Evolutionary conservation across 2,329 filamentous ascomycete genomes (phyloP), one percentile per base, ranked within the genome.

Genomic region (Neofusicoccum sp.): DNA sequence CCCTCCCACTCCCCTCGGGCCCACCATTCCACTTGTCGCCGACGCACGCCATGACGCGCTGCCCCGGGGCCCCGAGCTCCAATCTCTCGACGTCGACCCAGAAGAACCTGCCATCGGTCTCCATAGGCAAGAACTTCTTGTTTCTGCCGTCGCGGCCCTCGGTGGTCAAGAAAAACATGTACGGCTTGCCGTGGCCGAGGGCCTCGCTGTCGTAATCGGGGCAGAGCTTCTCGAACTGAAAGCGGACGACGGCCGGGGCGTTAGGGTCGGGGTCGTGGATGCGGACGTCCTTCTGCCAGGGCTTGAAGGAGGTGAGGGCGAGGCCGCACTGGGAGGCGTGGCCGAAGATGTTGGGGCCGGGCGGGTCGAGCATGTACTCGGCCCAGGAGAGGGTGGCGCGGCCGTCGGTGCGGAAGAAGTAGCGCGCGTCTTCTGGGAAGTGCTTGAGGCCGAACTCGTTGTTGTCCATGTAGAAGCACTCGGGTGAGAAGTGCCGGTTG

Each of bases 361-460:
- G 73, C 49, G 76, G 79, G 63, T 88, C 89, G 16, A 86, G 73
- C 60, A 89, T 85, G 71, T 96, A 98, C 68, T 96, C 89, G 65
- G 93, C 89, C 91, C 92, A 98, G 0, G 80, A 81, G 4, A 87
- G 77, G 3, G 79, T 73, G 2, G 72, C 66, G 8, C 86, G 79
- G 1, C 90, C 89, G 67, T 96, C 91, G 12, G 80, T 80, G 40
- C 90, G 86, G 78, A 89, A 93, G 71, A 96, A 93, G 62, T 90
- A 80, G 4, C 75, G 74, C 14, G 79, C 74, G 63, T 96, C 83
- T 3, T 77, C 71, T 0, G 95, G 93, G 74, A 89, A 98, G 71
- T 99, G 95, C 20, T 82, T 84, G 16, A 85, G 76, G 0, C 91
- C 91, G 69, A 99, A 96, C 31, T 89, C 84, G 58, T 93, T 88